Evolutionary conservation across 495 filamentous ascomycete species (phyloP).

Genomic region (Aspergillus biplanus): DNA sequence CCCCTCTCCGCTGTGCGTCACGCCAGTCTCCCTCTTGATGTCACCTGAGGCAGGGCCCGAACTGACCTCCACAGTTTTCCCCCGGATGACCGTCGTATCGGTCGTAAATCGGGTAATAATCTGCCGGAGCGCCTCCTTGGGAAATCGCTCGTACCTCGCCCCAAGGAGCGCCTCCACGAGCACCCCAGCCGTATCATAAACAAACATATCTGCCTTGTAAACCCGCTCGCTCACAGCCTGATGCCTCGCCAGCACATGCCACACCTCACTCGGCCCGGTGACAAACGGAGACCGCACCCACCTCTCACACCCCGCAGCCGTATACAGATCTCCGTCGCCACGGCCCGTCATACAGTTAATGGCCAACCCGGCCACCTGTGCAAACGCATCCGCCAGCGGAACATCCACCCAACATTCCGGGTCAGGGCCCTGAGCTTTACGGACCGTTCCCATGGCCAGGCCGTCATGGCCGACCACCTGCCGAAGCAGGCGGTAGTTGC

Average conservation of each 20-base stretch:
- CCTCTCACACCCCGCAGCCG: conserved; percentile 45
- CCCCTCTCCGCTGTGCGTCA: neutral
- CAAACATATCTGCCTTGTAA: conserved; percentile 50
- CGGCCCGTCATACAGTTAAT: conserved; percentile 53
- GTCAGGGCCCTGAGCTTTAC: conserved; percentile 30
- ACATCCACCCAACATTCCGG: conserved; percentile 40
- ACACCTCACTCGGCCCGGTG: conserved; percentile 32
- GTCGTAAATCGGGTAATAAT: conserved; percentile 20
- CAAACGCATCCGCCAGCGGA: conserved; percentile 36
- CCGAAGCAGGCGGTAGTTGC: conserved; percentile 43
- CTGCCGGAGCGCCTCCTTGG: conserved; percentile 46
- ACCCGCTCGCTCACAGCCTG: conserved; percentile 31
- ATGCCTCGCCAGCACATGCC: conserved; percentile 46
- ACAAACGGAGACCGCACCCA: conserved; percentile 44
- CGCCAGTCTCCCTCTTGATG: neutral
- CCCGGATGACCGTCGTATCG: neutral
- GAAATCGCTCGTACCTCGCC: conserved; percentile 43
- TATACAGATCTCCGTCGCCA: conserved; percentile 44
- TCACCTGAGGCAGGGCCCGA: neutral
- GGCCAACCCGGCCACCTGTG: conserved; percentile 51
- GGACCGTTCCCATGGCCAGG: conserved; percentile 45
- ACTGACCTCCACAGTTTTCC: neutral
- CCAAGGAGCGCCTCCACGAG: conserved; percentile 52
- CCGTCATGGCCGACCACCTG: conserved; percentile 43
- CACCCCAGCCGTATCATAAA: conserved; percentile 47